These are phyloP conservation scores for Pichia sp. DNA, from an alignment of 1,139 yeast species.

Conservation along the genomic window DNA sequence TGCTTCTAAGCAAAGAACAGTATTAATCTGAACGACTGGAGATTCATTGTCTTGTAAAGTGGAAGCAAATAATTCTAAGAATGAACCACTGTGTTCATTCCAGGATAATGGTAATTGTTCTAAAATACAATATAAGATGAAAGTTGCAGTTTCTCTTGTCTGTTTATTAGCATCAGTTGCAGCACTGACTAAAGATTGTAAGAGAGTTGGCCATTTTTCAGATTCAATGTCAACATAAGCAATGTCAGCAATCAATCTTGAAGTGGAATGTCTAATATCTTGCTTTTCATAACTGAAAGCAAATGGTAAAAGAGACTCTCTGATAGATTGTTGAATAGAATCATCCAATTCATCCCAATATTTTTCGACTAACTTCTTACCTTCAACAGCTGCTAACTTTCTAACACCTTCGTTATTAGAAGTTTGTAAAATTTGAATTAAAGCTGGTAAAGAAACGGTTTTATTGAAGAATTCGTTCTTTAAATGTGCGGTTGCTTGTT, in stretches of 20 bases:
- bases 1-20: slow-evolving; percentile 77
- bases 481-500: slow-evolving; percentile 72
- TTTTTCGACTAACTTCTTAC: slow-evolving; percentile 68
- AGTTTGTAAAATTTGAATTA: slow-evolving; percentile 72
- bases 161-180: slow-evolving; percentile 56
- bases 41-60: slow-evolving; percentile 66
- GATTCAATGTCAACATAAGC: slow-evolving; percentile 67
- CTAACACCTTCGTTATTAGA: slow-evolving; percentile 55
- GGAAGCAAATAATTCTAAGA: slow-evolving; percentile 58
- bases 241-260: slow-evolving; percentile 84
- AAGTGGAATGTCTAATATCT: slow-evolving; percentile 78
- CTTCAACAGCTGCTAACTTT: slow-evolving; percentile 93
- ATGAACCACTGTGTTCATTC: slow-evolving; percentile 55
- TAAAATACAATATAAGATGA: slow-evolving; percentile 66
- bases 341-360: slow-evolving; percentile 65
- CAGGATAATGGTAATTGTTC: slow-evolving; percentile 69
- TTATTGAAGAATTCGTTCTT: slow-evolving; percentile 69
- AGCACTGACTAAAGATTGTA: slow-evolving; percentile 64
- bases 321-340: slow-evolving; percentile 51
- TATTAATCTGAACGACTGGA: slow-evolving; percentile 70
- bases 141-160: slow-evolving; percentile 80
- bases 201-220: slow-evolving; percentile 69
- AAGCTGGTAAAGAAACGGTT: slow-evolving; percentile 69
- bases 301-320: slow-evolving; percentile 58
- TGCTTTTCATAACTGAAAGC: slow-evolving; percentile 62